Conservation (phyloP, 2,329 filamentous ascomycete genomes). For the Diaporthe citriasiana region DNA sequence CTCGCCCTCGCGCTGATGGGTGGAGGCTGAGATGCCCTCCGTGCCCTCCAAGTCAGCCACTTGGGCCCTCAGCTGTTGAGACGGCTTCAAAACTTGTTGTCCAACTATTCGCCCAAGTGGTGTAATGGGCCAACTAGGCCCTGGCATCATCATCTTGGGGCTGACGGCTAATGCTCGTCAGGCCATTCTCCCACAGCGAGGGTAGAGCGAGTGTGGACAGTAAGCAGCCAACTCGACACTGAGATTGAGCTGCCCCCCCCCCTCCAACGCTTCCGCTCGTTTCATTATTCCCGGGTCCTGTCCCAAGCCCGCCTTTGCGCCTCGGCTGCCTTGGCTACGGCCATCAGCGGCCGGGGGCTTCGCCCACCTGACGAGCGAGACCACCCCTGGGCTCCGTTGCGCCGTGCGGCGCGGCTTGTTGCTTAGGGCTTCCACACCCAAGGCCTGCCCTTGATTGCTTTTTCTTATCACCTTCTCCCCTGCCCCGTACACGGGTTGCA, state of each 20-base stretch:
- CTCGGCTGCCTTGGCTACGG: slow-evolving; percentile 18
- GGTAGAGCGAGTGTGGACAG: not conserved
- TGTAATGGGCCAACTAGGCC: not conserved
- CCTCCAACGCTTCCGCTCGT: not conserved
- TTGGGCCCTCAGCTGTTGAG: slow-evolving; percentile 2
- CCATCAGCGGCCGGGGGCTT: slow-evolving; percentile 14
- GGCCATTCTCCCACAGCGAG: slow-evolving; percentile 13
- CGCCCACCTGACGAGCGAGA: slow-evolving; percentile 25
- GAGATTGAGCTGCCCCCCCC: slow-evolving; percentile 6
- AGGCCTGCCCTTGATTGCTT: not conserved
- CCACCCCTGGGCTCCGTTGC: slow-evolving; percentile 15
- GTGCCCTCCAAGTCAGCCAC: slow-evolving; percentile 15
- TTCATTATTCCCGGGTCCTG: slow-evolving; percentile 8
- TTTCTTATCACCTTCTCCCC: not conserved
- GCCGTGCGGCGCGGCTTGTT: slow-evolving; percentile 17
- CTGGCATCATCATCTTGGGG: slow-evolving; percentile 3
- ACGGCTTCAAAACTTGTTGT: slow-evolving; percentile 3
- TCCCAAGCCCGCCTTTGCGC: not conserved
- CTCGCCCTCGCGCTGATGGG: slow-evolving; percentile 7
- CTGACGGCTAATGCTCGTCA: slow-evolving; percentile 5
- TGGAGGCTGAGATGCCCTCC: slow-evolving; percentile 21
- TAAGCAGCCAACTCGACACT: slow-evolving; percentile 14
- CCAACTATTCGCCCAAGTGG: not conserved
- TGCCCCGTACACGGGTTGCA: not conserved
- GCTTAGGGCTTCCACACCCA: not conserved